These are phyloP conservation scores for Linaria vulgaris DNA, from an alignment of 257 asterid species.

Conservation along the genomic window DNA sequence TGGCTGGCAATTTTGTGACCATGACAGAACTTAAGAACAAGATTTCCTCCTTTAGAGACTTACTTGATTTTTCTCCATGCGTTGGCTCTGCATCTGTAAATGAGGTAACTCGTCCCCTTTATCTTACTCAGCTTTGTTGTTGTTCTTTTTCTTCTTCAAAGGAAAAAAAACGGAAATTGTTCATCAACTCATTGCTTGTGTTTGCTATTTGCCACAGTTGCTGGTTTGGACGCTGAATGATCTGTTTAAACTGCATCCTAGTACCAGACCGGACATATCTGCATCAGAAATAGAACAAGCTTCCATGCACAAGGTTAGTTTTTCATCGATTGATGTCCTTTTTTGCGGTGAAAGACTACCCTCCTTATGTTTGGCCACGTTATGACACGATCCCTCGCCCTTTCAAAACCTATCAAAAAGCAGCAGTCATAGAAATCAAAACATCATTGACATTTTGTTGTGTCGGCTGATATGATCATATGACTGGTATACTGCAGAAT, in stretches of 20 bases:
- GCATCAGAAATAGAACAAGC: slow-evolving; percentile 47
- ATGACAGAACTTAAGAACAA: slow-evolving; percentile 62
- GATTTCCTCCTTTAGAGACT: slow-evolving; percentile 68
- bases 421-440: too few species aligned
- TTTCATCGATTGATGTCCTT: neutral
- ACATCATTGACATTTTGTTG: too few species aligned
- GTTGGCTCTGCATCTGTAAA: slow-evolving; percentile 52
- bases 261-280: slow-evolving; percentile 28
- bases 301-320: slow-evolving; percentile 58
- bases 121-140: neutral
- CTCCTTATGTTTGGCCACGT: too few species aligned
- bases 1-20: slow-evolving; percentile 46
- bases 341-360: too few species aligned
- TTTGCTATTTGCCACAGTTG: slow-evolving; percentile 42
- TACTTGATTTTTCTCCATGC: slow-evolving; percentile 81
- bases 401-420: too few species aligned
- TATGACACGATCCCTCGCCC: too few species aligned
- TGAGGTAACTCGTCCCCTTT: slow-evolving; percentile 44
- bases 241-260: slow-evolving; percentile 52
- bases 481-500: too few species aligned
- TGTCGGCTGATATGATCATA: too few species aligned
- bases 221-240: slow-evolving; percentile 69
- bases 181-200: neutral
- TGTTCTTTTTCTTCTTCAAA: neutral
- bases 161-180: neutral